Evolutionary conservation across 2,329 filamentous ascomycete genomes (phyloP).

Genomic region (Pestalotiopsis sp.): DNA sequence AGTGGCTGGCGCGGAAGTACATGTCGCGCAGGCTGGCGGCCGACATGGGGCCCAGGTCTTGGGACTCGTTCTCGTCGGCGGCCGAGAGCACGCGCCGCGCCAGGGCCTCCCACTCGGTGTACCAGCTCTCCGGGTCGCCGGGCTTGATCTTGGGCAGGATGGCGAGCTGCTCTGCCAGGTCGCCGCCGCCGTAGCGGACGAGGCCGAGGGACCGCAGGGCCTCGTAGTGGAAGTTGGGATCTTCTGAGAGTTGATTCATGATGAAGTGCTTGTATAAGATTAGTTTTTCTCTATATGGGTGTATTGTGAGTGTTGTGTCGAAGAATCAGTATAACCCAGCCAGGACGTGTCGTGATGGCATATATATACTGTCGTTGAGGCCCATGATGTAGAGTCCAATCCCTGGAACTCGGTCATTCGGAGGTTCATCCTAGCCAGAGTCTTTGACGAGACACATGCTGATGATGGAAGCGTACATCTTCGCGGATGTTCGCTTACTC

Average conservation of each 20-base stretch:
- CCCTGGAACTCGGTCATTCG: not conserved
- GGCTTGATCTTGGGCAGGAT: conserved; percentile 29
- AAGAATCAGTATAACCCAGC: not conserved
- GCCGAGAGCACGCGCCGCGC: conserved; percentile 21
- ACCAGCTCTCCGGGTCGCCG: conserved; percentile 29
- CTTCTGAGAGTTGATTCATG: conserved; percentile 26
- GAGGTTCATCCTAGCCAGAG: not conserved
- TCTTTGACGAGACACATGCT: not conserved
- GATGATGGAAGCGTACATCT: not conserved
- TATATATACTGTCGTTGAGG: not conserved
- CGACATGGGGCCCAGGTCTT: conserved; percentile 3
- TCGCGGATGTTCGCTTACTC: not conserved
- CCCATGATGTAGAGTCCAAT: not conserved
- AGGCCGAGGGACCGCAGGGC: conserved; percentile 25
- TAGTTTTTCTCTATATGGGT: too few relatives aligned
- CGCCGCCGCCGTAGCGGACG: conserved; percentile 27
- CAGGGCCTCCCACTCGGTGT: conserved; percentile 24
- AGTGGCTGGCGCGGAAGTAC: conserved; percentile 37
- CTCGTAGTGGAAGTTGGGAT: conserved; percentile 29
- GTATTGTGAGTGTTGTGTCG: not conserved
- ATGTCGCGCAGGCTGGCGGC: conserved; percentile 32
- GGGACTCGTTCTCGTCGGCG: conserved; percentile 22
- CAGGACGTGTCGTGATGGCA: not conserved
- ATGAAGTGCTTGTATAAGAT: not conserved
- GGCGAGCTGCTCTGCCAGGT: conserved; percentile 31